phyloP scores from a whole-genome alignment of 1,139 yeast species.

The Nakaseomyces bracarensis region DNA sequence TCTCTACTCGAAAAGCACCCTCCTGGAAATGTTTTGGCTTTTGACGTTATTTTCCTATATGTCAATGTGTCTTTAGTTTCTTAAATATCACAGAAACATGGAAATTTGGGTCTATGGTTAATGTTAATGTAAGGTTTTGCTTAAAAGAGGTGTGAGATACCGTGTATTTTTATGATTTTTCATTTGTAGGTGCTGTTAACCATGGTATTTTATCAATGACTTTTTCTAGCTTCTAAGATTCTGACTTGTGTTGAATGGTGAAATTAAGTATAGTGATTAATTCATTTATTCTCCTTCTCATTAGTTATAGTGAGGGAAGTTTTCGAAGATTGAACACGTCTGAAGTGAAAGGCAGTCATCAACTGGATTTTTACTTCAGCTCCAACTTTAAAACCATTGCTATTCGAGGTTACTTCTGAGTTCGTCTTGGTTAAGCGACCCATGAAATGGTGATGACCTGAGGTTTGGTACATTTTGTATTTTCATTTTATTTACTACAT shows the following conservation, averaged over 20 bases:
- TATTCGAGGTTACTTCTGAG: conserved; percentile 68
- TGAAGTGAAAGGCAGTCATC: neutral
- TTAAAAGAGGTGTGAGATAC: too few relatives aligned
- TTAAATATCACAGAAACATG: too few relatives aligned
- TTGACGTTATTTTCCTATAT: neutral
- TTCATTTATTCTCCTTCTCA: neutral
- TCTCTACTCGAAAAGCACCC: conserved; percentile 4
- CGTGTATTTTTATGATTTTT: too few relatives aligned
- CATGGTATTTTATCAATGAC: neutral
- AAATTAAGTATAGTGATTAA: neutral
- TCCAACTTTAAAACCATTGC: conserved; percentile 86
- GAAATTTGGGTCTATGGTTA: too few relatives aligned
- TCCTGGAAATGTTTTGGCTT: conserved; percentile 2
- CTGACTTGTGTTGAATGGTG: neutral
- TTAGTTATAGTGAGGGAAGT: conserved; percentile 1
- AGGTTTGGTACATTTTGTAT: conserved; percentile 65
- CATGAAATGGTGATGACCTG: conserved; percentile 93
- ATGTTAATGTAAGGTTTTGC: too few relatives aligned
- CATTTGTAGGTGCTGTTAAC: neutral
- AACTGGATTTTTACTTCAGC: conserved; percentile 1
- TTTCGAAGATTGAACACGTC: conserved; percentile 1
- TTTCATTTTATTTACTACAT: conserved; percentile 1
- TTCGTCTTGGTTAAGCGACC: conserved; percentile 41
- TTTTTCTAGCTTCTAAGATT: neutral
- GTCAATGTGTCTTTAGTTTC: conserved; percentile 1